phyloP scores from a whole-genome alignment of 352 stramenopile genomes.

The Pythium oligandrum region DNA sequence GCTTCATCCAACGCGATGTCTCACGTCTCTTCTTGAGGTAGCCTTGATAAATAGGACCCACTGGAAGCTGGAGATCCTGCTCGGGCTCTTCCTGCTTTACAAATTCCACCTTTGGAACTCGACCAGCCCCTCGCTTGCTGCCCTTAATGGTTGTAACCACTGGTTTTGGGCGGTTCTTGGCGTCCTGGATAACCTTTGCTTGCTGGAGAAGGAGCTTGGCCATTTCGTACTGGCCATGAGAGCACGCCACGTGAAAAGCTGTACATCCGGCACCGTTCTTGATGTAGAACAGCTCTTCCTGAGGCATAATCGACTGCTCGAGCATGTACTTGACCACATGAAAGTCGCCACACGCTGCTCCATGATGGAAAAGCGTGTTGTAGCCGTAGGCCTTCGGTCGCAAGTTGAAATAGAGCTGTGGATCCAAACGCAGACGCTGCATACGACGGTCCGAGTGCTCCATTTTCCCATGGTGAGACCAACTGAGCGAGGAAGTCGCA shows the following conservation, averaged over 20 bases:
- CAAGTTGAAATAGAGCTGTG: conserved; percentile 45
- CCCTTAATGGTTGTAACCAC: neutral
- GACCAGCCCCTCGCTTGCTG: neutral
- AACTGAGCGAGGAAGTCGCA: conserved; percentile 16
- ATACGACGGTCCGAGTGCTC: conserved; percentile 68
- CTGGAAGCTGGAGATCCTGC: conserved; percentile 4
- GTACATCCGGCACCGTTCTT: conserved; percentile 52
- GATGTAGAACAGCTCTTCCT: conserved; percentile 31
- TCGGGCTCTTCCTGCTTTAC: conserved; percentile 13
- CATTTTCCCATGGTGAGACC: conserved; percentile 54
- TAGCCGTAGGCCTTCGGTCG: conserved; percentile 46
- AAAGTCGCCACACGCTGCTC: conserved; percentile 57
- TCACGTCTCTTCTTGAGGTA: conserved; percentile 75
- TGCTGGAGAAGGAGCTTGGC: conserved; percentile 54
- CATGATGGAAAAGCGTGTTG: conserved; percentile 73
- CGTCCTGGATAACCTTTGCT: conserved; percentile 13
- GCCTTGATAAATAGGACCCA: conserved; percentile 17
- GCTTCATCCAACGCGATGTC: conserved; percentile 74
- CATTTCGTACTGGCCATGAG: conserved; percentile 64
- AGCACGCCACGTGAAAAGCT: conserved; percentile 66
- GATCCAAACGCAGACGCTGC: conserved; percentile 36
- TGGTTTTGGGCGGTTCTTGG: conserved; percentile 1
- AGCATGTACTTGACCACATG: conserved; percentile 80
- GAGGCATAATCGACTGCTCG: conserved; percentile 17
- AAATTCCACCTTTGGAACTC: too few relatives aligned